These are phyloP conservation scores for Malus domestica DNA, from an alignment of 306 rosid genomes.

Conservation along the genomic window DNA sequence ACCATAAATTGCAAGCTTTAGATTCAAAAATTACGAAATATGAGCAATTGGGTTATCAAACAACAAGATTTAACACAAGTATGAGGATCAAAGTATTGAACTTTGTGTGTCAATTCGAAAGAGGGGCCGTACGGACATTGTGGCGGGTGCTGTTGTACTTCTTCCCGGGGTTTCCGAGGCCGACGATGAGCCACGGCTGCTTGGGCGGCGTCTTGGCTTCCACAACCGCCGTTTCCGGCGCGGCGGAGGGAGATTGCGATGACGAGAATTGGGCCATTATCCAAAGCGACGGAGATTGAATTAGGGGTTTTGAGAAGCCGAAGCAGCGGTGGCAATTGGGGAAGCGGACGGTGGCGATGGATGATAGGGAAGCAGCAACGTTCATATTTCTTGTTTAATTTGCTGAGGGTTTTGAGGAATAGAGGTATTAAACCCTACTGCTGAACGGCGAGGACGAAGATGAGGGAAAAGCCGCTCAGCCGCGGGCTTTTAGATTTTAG, in stretches of 20 bases:
- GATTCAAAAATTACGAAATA: background rate
- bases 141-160: constrained; percentile 56
- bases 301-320: constrained; percentile 27
- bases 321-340: constrained; percentile 25
- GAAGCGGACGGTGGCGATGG: constrained; percentile 20
- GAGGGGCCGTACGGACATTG: constrained; percentile 35
- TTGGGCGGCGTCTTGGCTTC: constrained; percentile 25
- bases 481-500: background rate
- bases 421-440: background rate
- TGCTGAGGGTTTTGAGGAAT: background rate
- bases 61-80: background rate
- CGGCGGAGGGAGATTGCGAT: constrained; percentile 7
- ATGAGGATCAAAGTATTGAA: background rate
- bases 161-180: constrained; percentile 87
- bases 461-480: background rate
- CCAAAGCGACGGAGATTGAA: constrained; percentile 1
- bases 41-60: background rate
- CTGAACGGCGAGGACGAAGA: background rate
- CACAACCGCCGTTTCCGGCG: background rate
- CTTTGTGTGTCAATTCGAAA: background rate
- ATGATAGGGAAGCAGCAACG: constrained; percentile 28
- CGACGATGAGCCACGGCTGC: constrained; percentile 69
- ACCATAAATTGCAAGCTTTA: background rate
- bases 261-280: constrained; percentile 11
- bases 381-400: constrained; percentile 19